phyloP scores from a whole-genome alignment of 2,329 filamentous ascomycete genomes.

The Trichoderma breve region DNA sequence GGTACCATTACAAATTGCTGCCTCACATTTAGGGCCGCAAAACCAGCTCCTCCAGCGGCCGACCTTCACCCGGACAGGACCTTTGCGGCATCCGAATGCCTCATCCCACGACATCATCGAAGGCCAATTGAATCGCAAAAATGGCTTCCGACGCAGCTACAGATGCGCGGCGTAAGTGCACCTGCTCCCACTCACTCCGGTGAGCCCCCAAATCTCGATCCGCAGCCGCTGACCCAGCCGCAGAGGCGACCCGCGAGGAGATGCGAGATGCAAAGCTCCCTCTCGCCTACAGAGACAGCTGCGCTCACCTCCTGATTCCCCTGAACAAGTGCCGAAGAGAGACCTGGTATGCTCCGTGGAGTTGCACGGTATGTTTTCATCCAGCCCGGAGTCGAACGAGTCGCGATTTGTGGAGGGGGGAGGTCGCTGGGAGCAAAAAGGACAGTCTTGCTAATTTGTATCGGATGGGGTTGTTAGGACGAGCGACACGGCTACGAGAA shows the following conservation, averaged over 20 bases:
- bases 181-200: not conserved
- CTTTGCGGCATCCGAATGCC: conserved; percentile 8
- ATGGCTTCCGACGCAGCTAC: conserved; percentile 40
- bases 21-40: conserved; percentile 8
- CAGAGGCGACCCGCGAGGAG: conserved; percentile 80
- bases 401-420: not conserved
- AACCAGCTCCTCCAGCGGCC: not conserved
- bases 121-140: conserved; percentile 36
- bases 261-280: conserved; percentile 91
- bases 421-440: conserved; percentile 2
- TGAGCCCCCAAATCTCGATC: not conserved
- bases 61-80: conserved; percentile 16
- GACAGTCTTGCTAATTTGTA: not conserved
- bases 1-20: not conserved
- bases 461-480: conserved; percentile 54
- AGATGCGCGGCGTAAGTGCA: conserved; percentile 40
- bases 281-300: conserved; percentile 89
- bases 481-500: conserved; percentile 98
- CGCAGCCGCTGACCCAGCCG: not conserved
- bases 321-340: conserved; percentile 92
- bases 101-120: conserved; percentile 22
- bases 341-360: conserved; percentile 95
- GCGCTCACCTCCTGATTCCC: conserved; percentile 90
- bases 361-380: conserved; percentile 74
- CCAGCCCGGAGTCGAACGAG: not conserved